phyloP scores from a whole-genome alignment of 2,329 filamentous ascomycete species.

The Mycosphaerelloides madeirae region DNA sequence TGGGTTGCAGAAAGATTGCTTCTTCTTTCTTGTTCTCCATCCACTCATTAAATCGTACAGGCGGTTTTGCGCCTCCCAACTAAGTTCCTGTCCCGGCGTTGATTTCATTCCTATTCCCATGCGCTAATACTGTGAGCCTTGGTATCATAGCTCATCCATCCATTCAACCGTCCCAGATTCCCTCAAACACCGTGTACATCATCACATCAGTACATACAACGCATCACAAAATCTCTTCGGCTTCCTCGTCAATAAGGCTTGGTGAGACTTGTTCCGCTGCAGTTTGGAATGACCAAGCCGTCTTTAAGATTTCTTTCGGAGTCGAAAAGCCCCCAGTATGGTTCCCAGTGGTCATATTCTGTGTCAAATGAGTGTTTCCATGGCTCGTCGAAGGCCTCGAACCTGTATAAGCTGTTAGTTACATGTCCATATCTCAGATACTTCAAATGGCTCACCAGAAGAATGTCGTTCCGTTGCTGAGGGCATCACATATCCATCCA shows the following conservation, averaged over 20 bases:
- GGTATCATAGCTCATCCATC: too few relatives aligned
- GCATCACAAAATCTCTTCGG: too few relatives aligned
- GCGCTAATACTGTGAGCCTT: too few relatives aligned
- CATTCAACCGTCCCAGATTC: too few relatives aligned
- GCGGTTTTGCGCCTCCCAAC: too few relatives aligned
- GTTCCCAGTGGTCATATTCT: slow-evolving; percentile 73
- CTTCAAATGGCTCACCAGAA: slow-evolving; percentile 63
- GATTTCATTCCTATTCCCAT: too few relatives aligned
- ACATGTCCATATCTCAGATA: slow-evolving; percentile 4
- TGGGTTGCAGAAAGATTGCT: too few relatives aligned
- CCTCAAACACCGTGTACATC: too few relatives aligned
- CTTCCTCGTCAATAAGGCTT: slow-evolving; percentile 17
- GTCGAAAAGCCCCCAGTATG: slow-evolving; percentile 87
- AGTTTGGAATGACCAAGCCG: slow-evolving; percentile 82
- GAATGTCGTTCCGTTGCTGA: slow-evolving; percentile 81
- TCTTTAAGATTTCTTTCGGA: slow-evolving; percentile 76
- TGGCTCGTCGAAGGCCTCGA: slow-evolving; percentile 92
- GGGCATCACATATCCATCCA: slow-evolving; percentile 74
- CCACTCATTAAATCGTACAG: too few relatives aligned
- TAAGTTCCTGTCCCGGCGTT: too few relatives aligned
- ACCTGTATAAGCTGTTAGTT: slow-evolving; percentile 43
- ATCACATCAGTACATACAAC: too few relatives aligned
- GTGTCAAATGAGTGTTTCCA: slow-evolving; percentile 80
- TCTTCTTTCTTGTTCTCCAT: too few relatives aligned
- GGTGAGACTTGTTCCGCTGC: slow-evolving; percentile 62